These are phyloP conservation scores for Erodium trifolium DNA, from an alignment of 441 rosid genomes.

Conservation along the genomic window DNA sequence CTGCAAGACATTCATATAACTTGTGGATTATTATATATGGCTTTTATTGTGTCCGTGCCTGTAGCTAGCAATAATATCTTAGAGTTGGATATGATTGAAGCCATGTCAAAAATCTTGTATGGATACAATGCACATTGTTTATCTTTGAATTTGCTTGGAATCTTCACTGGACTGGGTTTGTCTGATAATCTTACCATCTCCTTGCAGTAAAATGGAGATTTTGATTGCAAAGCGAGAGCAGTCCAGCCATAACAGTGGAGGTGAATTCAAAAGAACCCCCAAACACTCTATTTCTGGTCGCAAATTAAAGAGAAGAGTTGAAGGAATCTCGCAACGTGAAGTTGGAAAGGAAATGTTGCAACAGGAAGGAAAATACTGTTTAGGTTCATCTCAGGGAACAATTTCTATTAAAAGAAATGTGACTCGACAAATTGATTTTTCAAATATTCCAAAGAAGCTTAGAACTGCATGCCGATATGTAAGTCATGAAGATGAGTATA, in stretches of 20 bases:
- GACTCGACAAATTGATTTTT: too few relatives aligned
- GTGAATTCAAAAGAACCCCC: conserved; percentile 11
- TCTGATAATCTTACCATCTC: background rate
- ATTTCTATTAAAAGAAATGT: too few relatives aligned
- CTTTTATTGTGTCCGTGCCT: background rate
- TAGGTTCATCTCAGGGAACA: background rate
- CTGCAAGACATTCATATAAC: background rate
- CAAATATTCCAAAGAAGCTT: conserved; percentile 20
- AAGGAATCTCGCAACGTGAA: background rate
- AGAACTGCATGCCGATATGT: conserved; percentile 16
- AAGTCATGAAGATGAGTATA: conserved; percentile 12
- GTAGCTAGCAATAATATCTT: background rate
- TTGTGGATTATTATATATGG: too few relatives aligned
- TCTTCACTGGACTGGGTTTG: background rate
- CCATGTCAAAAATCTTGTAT: background rate
- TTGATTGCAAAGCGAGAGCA: conserved; percentile 24
- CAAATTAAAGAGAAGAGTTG: conserved; percentile 18
- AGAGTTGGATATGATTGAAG: background rate
- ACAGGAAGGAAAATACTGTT: background rate
- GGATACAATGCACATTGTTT: background rate
- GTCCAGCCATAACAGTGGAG: conserved; percentile 11
- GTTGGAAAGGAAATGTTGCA: conserved; percentile 6
- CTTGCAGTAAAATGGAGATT: conserved; percentile 36
- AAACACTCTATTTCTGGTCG: conserved; percentile 15
- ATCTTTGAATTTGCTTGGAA: background rate